Conservation (phyloP, 148 eudicot genomes). For the Chenopodium suecicum region DNA sequence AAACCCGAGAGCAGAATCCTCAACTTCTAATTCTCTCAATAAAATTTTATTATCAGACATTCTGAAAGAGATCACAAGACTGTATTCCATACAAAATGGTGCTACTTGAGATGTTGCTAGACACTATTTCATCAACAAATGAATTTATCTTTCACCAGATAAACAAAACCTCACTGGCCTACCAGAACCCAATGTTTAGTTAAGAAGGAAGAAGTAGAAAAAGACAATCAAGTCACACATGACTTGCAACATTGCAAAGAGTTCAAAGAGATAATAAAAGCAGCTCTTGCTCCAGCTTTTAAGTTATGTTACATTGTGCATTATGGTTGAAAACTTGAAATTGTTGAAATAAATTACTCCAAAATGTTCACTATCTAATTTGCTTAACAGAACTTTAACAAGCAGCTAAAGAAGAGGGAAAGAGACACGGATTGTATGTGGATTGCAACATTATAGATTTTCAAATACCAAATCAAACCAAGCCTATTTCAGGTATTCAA, state of each 20-base stretch:
- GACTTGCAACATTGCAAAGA: not conserved
- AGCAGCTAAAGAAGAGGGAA: not conserved
- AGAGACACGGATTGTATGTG: not conserved
- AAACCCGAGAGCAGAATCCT: not conserved
- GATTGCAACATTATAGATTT: not conserved
- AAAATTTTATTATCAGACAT: not conserved
- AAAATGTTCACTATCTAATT: not conserved
- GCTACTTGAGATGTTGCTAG: not conserved
- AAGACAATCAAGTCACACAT: not conserved
- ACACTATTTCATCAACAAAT: not conserved
- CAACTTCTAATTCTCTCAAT: not conserved
- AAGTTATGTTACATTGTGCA: constrained; percentile 2
- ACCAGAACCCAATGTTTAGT: too few relatives aligned
- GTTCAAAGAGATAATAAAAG: not conserved
- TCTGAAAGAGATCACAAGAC: not conserved
- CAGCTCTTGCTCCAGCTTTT: not conserved
- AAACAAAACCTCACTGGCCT: not conserved
- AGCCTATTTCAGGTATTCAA: not conserved
- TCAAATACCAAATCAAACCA: constrained; percentile 6
- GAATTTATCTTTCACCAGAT: not conserved
- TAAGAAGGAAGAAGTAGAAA: not conserved
- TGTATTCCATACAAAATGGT: not conserved
- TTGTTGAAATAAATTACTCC: not conserved
- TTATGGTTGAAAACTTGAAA: not conserved
- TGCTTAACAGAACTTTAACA: not conserved